Conservation (phyloP, 345 rosid species). For the Populus alba region DNA sequence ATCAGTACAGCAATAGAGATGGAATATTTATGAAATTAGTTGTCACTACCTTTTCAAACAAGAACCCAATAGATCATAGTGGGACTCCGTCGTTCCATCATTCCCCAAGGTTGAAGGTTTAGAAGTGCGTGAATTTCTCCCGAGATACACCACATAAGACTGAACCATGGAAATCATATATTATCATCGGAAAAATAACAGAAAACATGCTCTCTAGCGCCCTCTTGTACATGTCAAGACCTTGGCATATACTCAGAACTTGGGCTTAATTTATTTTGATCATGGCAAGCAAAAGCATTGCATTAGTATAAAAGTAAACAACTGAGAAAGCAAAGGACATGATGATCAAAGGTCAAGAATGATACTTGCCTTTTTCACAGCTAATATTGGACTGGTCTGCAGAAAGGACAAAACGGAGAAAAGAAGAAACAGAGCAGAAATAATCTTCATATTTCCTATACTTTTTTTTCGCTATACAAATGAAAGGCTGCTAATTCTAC, state of each 20-base stretch:
- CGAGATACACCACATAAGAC: conserved; percentile 27
- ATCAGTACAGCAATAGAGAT: no score
- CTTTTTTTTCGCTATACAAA: no score
- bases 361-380: not conserved
- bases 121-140: not conserved
- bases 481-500: no score
- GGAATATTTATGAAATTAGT: no score
- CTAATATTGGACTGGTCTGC: not conserved
- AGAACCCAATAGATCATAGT: conserved; percentile 18
- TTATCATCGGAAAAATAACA: not conserved
- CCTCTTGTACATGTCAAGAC: no score
- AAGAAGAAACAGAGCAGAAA: not conserved
- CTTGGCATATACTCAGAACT: no score
- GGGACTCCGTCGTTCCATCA: not conserved
- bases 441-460: not conserved
- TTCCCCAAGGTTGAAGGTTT: not conserved
- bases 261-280: no score
- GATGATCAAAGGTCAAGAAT: no score
- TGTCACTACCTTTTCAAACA: conserved; percentile 15
- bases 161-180: not conserved
- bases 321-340: no score
- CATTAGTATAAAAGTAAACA: no score
- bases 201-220: no score
- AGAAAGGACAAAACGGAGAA: not conserved
- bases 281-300: no score